Evolutionary conservation across 805 yeast genomes (phyloP), one percentile per base, ranked within the genome.

Genomic region (Nematodospora valgi): DNA sequence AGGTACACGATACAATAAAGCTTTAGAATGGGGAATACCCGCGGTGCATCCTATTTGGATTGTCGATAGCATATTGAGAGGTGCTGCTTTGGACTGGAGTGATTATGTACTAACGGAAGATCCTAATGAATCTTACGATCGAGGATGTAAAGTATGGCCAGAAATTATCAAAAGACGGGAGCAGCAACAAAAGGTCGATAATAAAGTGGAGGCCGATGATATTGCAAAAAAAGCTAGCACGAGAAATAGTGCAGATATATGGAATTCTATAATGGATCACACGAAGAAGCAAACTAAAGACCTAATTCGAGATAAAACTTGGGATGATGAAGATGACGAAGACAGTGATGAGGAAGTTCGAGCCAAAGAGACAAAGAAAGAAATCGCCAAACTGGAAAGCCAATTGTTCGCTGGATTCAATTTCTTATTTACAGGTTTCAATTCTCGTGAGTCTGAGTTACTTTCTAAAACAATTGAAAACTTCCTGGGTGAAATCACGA

Each of bases 1-100:
- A 12, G 86, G 86, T 0, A 70, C 64, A 38, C 48, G 85, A 34
- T 78, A 64, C 46, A 58, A 58, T 11, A 74, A 73, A 47, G 79
- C 79, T 3, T 26, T 66, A 2, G 75, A 73, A 47, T 74, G 80
- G 80, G 57, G 59, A 8, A 68, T 69, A 4, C 76, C 77, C 1
- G 66, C 66, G 1, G 68, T 73, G 19, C 77, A 74, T 47, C 80
- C 80, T 0, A 47, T 64, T 23, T 74, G 74, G 74, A 53, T 76
- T 4, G 49, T 58, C 20, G 78, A 76, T 48, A 60, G 72, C 36
- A 48, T 66, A 12, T 48, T 55, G 16, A 58, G 80, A 30, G 69
- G 68, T 2, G 73, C 74, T 1, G 57, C 68, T 3, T 45, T 75
- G 14, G 62, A 61, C 19, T 51, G 57, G 31, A 51, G 57, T 7